Percentiles rank a stretch among this genome's conserved stretches.
phyloP scores from a whole-genome alignment of 2,329 filamentous ascomycete genomes.

The Magnaporthales sp. region DNA sequence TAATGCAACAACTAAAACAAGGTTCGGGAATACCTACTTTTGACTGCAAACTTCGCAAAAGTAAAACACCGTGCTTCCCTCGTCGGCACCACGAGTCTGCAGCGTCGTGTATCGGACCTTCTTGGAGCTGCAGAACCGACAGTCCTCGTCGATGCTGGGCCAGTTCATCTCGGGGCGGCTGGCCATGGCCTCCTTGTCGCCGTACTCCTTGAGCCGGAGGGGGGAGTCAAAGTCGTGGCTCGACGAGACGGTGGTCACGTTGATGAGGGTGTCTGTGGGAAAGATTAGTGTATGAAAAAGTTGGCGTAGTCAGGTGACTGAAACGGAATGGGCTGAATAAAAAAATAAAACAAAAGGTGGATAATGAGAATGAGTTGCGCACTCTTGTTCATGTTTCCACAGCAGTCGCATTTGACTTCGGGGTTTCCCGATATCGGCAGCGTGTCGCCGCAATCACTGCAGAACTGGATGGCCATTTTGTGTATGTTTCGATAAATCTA shows the following conservation, averaged over 20 bases:
- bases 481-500: background rate
- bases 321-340: background rate
- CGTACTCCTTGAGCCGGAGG: background rate
- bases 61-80: conserved; percentile 2
- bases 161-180: background rate
- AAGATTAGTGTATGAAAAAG: background rate
- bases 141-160: conserved; percentile 1
- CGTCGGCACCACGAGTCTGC: conserved; percentile 3
- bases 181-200: background rate
- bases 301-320: background rate
- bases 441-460: conserved; percentile 2
- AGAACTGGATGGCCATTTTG: conserved; percentile 4
- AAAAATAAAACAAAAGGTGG: background rate
- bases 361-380: background rate
- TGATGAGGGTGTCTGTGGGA: background rate
- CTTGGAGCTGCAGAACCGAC: background rate
- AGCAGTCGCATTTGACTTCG: conserved; percentile 2
- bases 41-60: background rate
- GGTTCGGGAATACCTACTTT: background rate
- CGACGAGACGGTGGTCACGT: background rate
- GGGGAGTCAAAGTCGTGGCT: background rate
- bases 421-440: background rate
- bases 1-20: too few relatives aligned
- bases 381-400: conserved; percentile 1
- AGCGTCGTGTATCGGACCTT: conserved; percentile 2